These are phyloP conservation scores for Verticillium dahliae DNA, from an alignment of 2,329 filamentous ascomycete species.

Conservation along the genomic window DNA sequence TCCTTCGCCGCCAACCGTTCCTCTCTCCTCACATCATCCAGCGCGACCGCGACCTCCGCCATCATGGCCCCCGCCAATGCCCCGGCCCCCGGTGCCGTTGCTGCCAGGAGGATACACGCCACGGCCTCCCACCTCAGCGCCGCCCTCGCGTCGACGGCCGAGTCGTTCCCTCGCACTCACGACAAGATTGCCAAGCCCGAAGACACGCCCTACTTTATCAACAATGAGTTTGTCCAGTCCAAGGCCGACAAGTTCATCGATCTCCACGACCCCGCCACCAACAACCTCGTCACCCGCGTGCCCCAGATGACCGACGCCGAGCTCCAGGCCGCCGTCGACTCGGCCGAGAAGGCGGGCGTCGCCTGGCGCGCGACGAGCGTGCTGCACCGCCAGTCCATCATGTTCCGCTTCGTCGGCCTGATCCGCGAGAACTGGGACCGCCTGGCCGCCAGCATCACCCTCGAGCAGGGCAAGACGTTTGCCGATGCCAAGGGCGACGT, in stretches of 20 bases:
- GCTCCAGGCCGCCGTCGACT: conserved; percentile 67
- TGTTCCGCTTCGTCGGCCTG: conserved; percentile 78
- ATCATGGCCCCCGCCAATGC: conserved; percentile 12
- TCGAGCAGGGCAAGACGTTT: conserved; percentile 86
- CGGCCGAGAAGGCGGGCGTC: conserved; percentile 69
- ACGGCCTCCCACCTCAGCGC: conserved; percentile 48
- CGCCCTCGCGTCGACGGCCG: conserved; percentile 47
- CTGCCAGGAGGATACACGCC: conserved; percentile 49
- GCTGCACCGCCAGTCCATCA: conserved; percentile 71
- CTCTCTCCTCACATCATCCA: conserved; percentile 12
- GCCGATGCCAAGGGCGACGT: conserved; percentile 79
- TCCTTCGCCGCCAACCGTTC: conserved; percentile 16
- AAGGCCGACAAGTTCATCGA: conserved; percentile 68
- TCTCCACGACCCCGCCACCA: conserved; percentile 76
- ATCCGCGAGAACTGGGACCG: conserved; percentile 83
- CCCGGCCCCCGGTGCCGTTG: conserved; percentile 23
- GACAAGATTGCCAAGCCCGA: conserved; percentile 60
- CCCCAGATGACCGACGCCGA: conserved; percentile 76
- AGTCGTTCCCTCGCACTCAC: conserved; percentile 64
- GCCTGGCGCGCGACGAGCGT: conserved; percentile 67
- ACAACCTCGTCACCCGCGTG: conserved; percentile 77
- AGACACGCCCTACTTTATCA: conserved; percentile 74
- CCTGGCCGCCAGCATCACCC: conserved; percentile 74
- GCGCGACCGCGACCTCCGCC: conserved; percentile 12
- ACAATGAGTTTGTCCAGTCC: conserved; percentile 67